Evolutionary conservation across 1,284 basidiomycete genomes (phyloP), one percentile per base, ranked within the genome.

Genomic region (Cutaneotrichosporon spelunceum): DNA sequence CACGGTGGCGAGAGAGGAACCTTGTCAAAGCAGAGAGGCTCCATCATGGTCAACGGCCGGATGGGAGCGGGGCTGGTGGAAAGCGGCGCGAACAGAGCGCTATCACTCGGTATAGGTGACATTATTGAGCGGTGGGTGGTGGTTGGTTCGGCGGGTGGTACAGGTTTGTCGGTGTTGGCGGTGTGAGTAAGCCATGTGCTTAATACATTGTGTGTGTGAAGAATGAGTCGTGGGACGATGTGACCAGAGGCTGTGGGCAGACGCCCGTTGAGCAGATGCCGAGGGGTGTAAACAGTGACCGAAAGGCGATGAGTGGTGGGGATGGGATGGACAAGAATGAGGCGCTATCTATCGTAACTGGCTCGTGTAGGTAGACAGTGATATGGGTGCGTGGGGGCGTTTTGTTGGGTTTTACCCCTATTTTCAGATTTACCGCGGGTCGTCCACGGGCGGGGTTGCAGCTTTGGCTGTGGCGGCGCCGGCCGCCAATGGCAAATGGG

Each of bases 1-100:
- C 13, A 19, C 7, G 27, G 27, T 4, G 48, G 56, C 21, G 56
- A 47, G 44, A 67, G 34, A 21, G 66, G 55, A 19, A 64, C 48
- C 56, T 67, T 67, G 36, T 56, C 48, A 26, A 67, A 67, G n/a
- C 60, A 36, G 21, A 67, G 56, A 4, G 66, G 66, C 30, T 62
- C 58, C 33, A 58, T 26, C n/a, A 26, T 13, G n/a, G 26, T 39
- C 11, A 26, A 23, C 16, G 19, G 8, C 19, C 19, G 13, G 13
- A 16, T 42, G 3, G 19, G 19, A 9, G 21, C 21, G 14, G 34
- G 21, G 34, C 33, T 16, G 14, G 19, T 53, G 7, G 23, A 26
- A 21, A 39, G 52, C 13, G 52, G 34, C 34, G 52, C 34, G 8
- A 27, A 50, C 27, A 50, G 26, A 26, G 48, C 48, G 48, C 26